Base-by-base conservation (phyloP, 2,329 filamentous ascomycete genomes). In the Pseudonectria buxi region DNA sequence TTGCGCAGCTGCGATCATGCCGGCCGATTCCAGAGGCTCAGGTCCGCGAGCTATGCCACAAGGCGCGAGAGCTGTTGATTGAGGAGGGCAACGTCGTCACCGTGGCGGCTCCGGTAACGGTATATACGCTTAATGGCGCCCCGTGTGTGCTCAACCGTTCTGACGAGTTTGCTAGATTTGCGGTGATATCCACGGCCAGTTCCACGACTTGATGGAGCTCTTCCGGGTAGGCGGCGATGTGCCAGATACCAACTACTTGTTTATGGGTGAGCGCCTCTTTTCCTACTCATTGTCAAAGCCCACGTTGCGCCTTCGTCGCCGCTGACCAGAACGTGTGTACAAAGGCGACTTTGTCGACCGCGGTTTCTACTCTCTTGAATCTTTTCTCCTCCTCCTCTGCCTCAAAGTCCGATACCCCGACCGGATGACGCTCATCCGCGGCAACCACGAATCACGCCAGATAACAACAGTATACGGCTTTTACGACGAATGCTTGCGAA, bases 401-500 rank as follows among this genome's bases (percentile, higher is more conserved):
- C 79, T 96, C 53, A 96, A 96, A 73, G 90, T 96, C 43, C 84
- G 90, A 59, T 96, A 96, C 58, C 92, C 90, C 35, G 88, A 96
- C 62, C 86, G 92, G 50, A 95, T 96, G 69, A 96, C 92, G 4
- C 75, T 96, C 28, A 95, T 96, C 55, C 78, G 90, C 45, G 90
- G 90, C 46, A 95, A 95, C 60, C 88, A 95, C 68, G 90, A 96
- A 64, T 95, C 89, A 29, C 80, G 90, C 40, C 90, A 96, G 62
- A 96, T 96, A 47, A 96, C 90, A 14, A 94, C 87, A 5, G 90
- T 96, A 11, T 96, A 96, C 59, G 90, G 90, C 44, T 96, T 96
- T 68, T 96, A 96, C 67, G 90, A 96, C 56, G 90, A 96, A 66
- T 96, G 90, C 55, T 72, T 95, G 45, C 76, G 90, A 35, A 96